Base-by-base conservation (phyloP, 805 yeast genomes). In the Candida sanyiensis region DNA sequence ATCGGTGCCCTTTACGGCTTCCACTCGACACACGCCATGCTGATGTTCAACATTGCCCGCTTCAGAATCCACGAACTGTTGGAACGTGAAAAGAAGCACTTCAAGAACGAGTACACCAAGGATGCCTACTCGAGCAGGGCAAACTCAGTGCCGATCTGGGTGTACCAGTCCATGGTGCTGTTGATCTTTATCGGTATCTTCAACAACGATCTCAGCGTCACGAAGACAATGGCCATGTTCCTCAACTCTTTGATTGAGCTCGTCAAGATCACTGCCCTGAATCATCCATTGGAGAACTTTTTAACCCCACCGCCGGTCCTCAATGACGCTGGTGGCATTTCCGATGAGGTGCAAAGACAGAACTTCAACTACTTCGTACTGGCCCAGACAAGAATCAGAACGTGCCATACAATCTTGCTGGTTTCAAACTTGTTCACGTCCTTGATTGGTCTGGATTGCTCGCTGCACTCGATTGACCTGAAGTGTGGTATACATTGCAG, bases 1-100 rank as follows among this genome's bases (percentile, higher is more conserved):
- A 75, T 89, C 42, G 97, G 97, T 30, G 95, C 96, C 0, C 67
- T 89, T 17, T 86, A 84, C 52, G 77, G 86, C 0, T 86, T 83
- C 61, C 88, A 83, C 52, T 83, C 87, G 23, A 63, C 80, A 26
- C 84, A 84, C 54, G 84, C 96, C 0, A 69, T 81, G 50, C 65
- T 83, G 8, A 60, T 83, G 42, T 82, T 80, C 57, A 80, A 80
- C 52, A 70, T 83, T 42, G 71, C 85, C 13, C 73, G 83, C 52
- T 73, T 66, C 39, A 75, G 80, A 46, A 75, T 83, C 40, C 86
- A 82, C 53, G 73, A 73, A 44, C 76, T 70, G 47, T 70, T 83
- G 66, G 87, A 80, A 65, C 35, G 53, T 48, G 45, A 58, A 30
- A 36, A 53, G 39, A 44, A 52, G 40, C 41, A 48, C 3, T 52